Conservation (phyloP, 805 yeast genomes). For the Hanseniaspora taiwanica region DNA sequence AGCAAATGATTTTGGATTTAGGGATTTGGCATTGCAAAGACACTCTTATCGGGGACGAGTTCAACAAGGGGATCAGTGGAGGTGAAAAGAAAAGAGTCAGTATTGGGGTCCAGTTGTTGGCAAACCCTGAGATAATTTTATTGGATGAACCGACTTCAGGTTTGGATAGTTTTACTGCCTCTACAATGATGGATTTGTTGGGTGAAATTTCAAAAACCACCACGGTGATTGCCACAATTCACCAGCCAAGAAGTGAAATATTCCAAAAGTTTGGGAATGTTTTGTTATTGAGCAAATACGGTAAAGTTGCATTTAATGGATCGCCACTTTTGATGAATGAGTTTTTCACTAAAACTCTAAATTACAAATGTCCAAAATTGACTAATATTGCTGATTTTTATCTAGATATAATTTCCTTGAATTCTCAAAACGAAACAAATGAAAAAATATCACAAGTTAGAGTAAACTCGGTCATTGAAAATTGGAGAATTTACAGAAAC, state of each 20-base stretch:
- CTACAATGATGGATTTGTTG: slow-evolving; percentile 49
- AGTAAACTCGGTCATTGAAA: slow-evolving; percentile 26
- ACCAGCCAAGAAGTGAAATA: slow-evolving; percentile 66
- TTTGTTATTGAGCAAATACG: slow-evolving; percentile 62
- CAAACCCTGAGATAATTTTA: slow-evolving; percentile 56
- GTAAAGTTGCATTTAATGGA: slow-evolving; percentile 58
- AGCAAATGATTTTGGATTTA: slow-evolving; percentile 45
- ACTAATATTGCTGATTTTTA: slow-evolving; percentile 66
- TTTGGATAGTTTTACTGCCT: slow-evolving; percentile 66
- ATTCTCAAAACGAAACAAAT: slow-evolving; percentile 29
- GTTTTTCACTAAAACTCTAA: slow-evolving; percentile 33
- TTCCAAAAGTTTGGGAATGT: slow-evolving; percentile 56
- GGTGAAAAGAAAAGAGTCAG: slow-evolving; percentile 83
- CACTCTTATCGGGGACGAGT: slow-evolving; percentile 50
- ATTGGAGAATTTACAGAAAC: slow-evolving; percentile 23
- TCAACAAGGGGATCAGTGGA: slow-evolving; percentile 63
- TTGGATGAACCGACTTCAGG: slow-evolving; percentile 89
- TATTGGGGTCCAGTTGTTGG: slow-evolving; percentile 65
- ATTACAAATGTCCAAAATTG: slow-evolving; percentile 43
- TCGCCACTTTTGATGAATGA: slow-evolving; percentile 29
- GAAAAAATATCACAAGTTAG: slow-evolving; percentile 29
- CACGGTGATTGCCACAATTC: slow-evolving; percentile 66
- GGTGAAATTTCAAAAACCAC: slow-evolving; percentile 37
- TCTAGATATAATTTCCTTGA: slow-evolving; percentile 55
- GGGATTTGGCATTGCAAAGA: slow-evolving; percentile 72